Percentiles rank a stretch among this genome's conserved stretches.
These are phyloP conservation scores for Lentinula sp. DNA, from an alignment of 768 basidiomycete species.

Conservation along the genomic window DNA sequence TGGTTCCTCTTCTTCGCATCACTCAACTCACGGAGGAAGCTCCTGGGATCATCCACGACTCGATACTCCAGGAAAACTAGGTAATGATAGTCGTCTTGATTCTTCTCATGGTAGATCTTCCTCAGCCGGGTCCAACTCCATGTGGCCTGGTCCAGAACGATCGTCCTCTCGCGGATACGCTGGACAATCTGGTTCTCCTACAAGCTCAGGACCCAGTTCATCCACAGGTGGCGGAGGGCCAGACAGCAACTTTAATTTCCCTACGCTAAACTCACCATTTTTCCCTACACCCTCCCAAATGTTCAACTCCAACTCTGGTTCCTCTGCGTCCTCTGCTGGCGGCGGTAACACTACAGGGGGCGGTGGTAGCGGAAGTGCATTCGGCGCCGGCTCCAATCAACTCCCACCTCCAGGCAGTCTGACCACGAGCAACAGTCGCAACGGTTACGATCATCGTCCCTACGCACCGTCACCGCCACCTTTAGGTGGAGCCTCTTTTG, in stretches of 20 bases:
- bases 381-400: background rate
- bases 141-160: slow-evolving; percentile 2
- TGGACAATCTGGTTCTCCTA: background rate
- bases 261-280: slow-evolving; percentile 3
- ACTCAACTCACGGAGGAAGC: background rate
- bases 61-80: background rate
- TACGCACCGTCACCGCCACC: slow-evolving; percentile 1
- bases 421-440: background rate
- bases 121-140: background rate
- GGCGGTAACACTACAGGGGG: background rate
- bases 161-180: background rate
- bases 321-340: background rate
- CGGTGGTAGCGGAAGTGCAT: background rate
- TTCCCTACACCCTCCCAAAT: background rate
- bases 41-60: background rate
- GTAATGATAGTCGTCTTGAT: background rate
- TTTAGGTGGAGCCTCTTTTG: background rate
- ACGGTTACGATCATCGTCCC: slow-evolving; percentile 1
- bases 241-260: slow-evolving; percentile 2
- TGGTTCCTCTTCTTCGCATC: background rate
- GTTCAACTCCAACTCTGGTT: background rate
- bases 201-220: background rate
- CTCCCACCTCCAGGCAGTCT: slow-evolving; percentile 1
- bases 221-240: background rate
- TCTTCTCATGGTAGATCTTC: background rate